Conservation (phyloP, 2,329 filamentous ascomycete species). For the Stenocarpella maydis region DNA sequence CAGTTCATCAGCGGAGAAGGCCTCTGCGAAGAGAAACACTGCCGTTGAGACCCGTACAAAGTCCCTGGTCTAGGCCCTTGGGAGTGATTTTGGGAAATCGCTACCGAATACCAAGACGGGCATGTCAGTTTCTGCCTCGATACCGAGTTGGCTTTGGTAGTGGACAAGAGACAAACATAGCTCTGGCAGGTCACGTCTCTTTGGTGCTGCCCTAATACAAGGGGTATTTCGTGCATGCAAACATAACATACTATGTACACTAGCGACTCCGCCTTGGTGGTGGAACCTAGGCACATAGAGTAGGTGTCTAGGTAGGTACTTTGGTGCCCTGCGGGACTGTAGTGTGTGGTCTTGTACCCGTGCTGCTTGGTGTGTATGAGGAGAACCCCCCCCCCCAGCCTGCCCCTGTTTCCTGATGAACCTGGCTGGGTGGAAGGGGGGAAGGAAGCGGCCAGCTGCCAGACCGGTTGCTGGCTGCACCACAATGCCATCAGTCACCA, state of each 20-base stretch:
- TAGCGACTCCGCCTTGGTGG: slow-evolving; percentile 14
- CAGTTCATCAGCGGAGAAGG: background rate
- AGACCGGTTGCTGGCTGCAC: slow-evolving; percentile 22
- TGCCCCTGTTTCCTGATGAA: slow-evolving; percentile 27
- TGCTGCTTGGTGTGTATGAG: background rate
- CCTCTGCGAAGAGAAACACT: background rate
- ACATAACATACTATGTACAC: too few relatives aligned
- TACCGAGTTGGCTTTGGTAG: slow-evolving; percentile 4
- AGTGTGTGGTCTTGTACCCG: background rate
- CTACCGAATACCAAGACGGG: background rate
- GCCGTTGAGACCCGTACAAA: background rate
- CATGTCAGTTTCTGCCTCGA: background rate
- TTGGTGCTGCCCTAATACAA: background rate
- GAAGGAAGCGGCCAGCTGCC: slow-evolving; percentile 26
- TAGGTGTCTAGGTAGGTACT: background rate
- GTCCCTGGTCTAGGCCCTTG: background rate
- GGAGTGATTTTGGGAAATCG: background rate
- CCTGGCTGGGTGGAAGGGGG: slow-evolving; percentile 13
- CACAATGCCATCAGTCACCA: slow-evolving; percentile 24
- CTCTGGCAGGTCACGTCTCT: background rate
- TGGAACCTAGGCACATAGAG: background rate
- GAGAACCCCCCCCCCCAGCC: slow-evolving; percentile 22
- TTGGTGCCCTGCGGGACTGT: background rate
- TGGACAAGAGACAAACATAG: background rate
- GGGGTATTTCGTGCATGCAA: background rate